Conservation (phyloP, 2,329 filamentous ascomycete genomes). For the Fusarium sp. region DNA sequence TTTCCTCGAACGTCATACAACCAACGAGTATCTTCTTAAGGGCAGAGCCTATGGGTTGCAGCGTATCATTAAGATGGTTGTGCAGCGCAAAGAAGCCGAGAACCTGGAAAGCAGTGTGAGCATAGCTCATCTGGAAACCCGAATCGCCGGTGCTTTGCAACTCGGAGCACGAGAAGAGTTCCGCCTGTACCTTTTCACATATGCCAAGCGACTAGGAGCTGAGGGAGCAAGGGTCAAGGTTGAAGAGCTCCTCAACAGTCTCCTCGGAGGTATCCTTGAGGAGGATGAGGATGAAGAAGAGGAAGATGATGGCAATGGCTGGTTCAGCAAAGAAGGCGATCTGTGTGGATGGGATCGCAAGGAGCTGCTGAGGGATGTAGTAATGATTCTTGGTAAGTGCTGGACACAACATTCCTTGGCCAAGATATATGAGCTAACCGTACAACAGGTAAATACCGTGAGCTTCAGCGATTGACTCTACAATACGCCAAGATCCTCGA, state of each 20-base stretch:
- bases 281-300: constrained; percentile 60
- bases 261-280: constrained; percentile 77
- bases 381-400: constrained; percentile 86
- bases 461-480: constrained; percentile 92
- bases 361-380: constrained; percentile 88
- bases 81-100: constrained; percentile 91
- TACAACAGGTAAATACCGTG: constrained; percentile 85
- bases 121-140: constrained; percentile 94
- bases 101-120: constrained; percentile 90
- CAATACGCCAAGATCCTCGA: constrained; percentile 90
- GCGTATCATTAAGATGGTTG: constrained; percentile 86
- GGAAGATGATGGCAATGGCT: constrained; percentile 63
- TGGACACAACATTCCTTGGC: neutral
- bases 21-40: constrained; percentile 89
- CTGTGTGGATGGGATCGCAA: constrained; percentile 92
- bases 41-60: constrained; percentile 92
- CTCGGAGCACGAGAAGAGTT: constrained; percentile 92
- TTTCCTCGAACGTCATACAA: constrained; percentile 92
- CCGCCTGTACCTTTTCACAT: constrained; percentile 95
- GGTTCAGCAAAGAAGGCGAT: constrained; percentile 74
- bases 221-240: constrained; percentile 90
- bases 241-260: constrained; percentile 85
- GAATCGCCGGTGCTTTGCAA: constrained; percentile 87
- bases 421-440: constrained; percentile 48
- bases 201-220: constrained; percentile 92